A percentile compares a stretch with the other conserved stretches of the same genome.
phyloP scores from a whole-genome alignment of 495 filamentous ascomycete genomes.

The Penicillium flavigenum region DNA sequence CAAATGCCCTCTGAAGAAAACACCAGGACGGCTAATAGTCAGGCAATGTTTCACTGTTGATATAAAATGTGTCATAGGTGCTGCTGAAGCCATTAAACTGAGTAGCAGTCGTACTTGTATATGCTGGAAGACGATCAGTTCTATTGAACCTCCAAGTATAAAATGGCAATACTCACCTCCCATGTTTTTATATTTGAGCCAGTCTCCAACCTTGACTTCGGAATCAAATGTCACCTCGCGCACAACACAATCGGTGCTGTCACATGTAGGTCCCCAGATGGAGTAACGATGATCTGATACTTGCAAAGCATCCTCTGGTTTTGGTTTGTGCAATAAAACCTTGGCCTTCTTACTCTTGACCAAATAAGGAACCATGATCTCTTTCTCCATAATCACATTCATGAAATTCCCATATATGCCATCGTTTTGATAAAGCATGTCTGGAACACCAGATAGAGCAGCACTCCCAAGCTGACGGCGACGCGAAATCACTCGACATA shows the following conservation, averaged over 20 bases:
- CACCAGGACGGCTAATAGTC: background rate
- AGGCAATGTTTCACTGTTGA: conserved; percentile 18
- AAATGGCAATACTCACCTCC: conserved; percentile 24
- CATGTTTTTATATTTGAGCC: conserved; percentile 38
- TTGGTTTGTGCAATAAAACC: background rate
- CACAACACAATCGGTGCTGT: conserved; percentile 32
- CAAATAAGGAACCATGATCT: conserved; percentile 18
- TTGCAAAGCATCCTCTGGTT: background rate
- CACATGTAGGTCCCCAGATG: conserved; percentile 41
- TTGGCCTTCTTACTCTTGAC: conserved; percentile 5
- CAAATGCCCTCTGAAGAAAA: background rate
- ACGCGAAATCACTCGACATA: conserved; percentile 31
- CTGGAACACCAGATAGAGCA: conserved; percentile 12
- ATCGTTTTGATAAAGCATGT: conserved; percentile 41
- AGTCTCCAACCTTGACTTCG: conserved; percentile 35
- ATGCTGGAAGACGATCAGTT: conserved; percentile 14
- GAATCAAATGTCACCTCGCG: conserved; percentile 17
- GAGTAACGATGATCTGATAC: conserved; percentile 25
- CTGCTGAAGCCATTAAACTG: conserved; percentile 34
- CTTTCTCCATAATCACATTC: conserved; percentile 30
- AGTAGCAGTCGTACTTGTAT: conserved; percentile 30
- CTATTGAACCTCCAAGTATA: background rate
- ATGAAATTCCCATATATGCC: conserved; percentile 38
- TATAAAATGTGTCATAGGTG: conserved; percentile 15
- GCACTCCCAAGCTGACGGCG: conserved; percentile 23